Conservation (phyloP, 345 rosid species). For the Excoecaria cochinchinensis region DNA sequence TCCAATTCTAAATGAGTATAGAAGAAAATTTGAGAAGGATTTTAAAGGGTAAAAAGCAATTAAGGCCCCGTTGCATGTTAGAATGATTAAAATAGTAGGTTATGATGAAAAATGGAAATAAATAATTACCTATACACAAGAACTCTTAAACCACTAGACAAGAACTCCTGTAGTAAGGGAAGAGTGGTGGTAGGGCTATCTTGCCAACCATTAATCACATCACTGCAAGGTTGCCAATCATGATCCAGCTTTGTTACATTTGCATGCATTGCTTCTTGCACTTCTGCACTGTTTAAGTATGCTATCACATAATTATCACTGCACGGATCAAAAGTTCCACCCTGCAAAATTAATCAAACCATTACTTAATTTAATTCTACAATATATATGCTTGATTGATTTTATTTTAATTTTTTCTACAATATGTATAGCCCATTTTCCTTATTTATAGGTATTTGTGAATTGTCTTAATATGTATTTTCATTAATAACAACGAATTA, state of each 20-base stretch:
- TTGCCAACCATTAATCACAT: constrained; percentile 42
- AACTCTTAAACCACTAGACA: constrained; percentile 52
- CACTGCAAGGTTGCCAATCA: constrained; percentile 73
- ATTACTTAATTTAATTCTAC: too few species aligned
- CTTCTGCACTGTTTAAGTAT: constrained; percentile 68
- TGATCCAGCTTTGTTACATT: constrained; percentile 62
- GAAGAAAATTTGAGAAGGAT: too few species aligned
- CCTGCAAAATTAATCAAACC: constrained; percentile 25
- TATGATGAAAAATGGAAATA: background rate
- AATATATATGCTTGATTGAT: too few species aligned
- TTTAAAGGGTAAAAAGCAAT: too few species aligned
- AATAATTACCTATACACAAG: constrained; percentile 60
- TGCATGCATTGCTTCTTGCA: constrained; percentile 75
- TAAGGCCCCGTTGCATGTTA: too few species aligned
- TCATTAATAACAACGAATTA: too few species aligned
- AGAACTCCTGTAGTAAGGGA: constrained; percentile 51
- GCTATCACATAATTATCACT: constrained; percentile 56
- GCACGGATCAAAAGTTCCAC: constrained; percentile 62
- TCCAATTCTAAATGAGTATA: too few species aligned
- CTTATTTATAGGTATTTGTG: too few species aligned
- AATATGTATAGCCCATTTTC: too few species aligned
- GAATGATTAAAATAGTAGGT: background rate
- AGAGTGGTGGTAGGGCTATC: constrained; percentile 66
- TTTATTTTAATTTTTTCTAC: too few species aligned
- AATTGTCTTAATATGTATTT: too few species aligned